Conservation (phyloP, 257 asterid genomes). For the Datura wrightii region DNA sequence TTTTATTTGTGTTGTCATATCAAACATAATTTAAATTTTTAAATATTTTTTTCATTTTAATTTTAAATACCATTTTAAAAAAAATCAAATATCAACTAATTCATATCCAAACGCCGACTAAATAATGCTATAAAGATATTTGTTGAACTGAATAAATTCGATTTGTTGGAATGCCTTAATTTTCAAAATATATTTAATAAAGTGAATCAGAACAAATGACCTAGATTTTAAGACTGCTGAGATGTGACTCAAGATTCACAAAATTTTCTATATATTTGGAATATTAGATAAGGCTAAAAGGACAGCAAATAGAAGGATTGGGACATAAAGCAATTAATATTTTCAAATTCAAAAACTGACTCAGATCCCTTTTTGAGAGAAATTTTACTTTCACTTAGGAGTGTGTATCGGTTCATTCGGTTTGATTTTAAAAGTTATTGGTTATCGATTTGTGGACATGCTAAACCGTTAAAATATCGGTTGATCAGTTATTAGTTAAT, state of each 20-base stretch:
- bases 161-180: constrained; percentile 7
- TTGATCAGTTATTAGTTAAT: too few relatives aligned
- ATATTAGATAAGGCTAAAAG: constrained; percentile 18
- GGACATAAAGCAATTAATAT: not conserved
- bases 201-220: not conserved
- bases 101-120: not conserved
- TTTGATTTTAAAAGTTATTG: too few relatives aligned
- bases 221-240: not conserved
- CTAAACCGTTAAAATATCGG: too few relatives aligned
- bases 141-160: not conserved
- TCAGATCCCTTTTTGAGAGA: too few relatives aligned
- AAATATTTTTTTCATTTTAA: not conserved
- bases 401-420: too few relatives aligned
- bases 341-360: too few relatives aligned
- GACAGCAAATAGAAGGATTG: not conserved
- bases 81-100: not conserved
- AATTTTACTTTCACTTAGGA: too few relatives aligned
- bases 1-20: not conserved
- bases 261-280: constrained; percentile 8
- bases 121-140: not conserved
- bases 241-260: constrained; percentile 17
- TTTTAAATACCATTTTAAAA: not conserved
- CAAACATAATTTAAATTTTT: not conserved
- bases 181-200: not conserved
- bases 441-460: too few relatives aligned